Conservation (phyloP, 164 flowering plant species). For the Tetracentron sinense region DNA sequence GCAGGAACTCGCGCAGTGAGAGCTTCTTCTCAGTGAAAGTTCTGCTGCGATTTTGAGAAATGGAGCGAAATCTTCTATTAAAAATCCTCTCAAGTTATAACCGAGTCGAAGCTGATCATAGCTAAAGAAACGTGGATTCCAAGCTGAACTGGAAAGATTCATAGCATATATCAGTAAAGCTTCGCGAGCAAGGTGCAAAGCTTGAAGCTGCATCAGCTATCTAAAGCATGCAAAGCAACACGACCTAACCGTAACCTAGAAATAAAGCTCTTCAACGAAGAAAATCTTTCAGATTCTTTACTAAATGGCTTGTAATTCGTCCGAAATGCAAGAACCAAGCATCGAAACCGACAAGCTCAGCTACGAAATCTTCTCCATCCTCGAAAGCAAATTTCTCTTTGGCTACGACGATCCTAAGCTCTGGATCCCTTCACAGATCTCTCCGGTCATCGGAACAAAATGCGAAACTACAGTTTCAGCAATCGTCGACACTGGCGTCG, state of each 20-base stretch:
- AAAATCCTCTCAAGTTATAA: too few species aligned
- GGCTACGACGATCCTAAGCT: slow-evolving; percentile 76
- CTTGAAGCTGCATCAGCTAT: too few species aligned
- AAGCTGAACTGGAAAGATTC: background rate
- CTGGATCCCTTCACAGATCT: slow-evolving; percentile 61
- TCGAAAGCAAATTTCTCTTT: slow-evolving; percentile 78
- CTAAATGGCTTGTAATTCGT: slow-evolving; percentile 20
- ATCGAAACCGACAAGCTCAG: slow-evolving; percentile 76
- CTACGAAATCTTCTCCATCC: slow-evolving; percentile 79
- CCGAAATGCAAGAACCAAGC: slow-evolving; percentile 68
- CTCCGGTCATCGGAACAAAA: slow-evolving; percentile 15
- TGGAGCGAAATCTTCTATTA: too few species aligned
- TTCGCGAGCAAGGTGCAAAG: background rate
- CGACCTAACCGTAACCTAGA: background rate
- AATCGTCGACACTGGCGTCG: slow-evolving; percentile 11
- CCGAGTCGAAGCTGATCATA: background rate
- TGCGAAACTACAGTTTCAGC: slow-evolving; percentile 8
- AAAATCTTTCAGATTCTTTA: background rate
- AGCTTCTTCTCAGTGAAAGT: too few species aligned
- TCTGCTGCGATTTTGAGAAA: too few species aligned
- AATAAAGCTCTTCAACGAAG: background rate
- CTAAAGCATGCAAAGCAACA: background rate
- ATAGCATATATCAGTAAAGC: background rate
- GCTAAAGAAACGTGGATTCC: background rate
- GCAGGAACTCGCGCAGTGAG: too few species aligned